Conservation (phyloP, 2,329 filamentous ascomycete genomes). For the Neopestalotiopsis rosae region DNA sequence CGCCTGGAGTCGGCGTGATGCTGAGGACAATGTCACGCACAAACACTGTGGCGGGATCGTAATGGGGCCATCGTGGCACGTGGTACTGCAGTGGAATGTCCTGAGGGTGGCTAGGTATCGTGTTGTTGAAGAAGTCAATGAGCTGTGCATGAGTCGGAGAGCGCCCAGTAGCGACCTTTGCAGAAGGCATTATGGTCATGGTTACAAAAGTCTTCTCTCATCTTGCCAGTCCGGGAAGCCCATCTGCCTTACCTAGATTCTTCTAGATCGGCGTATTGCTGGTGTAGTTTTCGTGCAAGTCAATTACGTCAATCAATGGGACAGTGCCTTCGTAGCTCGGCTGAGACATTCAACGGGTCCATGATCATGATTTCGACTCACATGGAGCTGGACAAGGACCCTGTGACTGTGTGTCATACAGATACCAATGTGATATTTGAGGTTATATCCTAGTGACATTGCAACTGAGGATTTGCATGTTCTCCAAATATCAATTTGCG, state of each 20-base stretch:
- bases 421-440: neutral
- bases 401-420: neutral
- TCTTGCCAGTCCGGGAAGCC: neutral
- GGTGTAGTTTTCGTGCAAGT: neutral
- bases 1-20: constrained; percentile 25
- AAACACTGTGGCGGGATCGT: neutral
- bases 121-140: constrained; percentile 10
- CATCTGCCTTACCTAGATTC: neutral
- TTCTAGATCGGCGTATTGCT: neutral
- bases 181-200: neutral
- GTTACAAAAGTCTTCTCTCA: neutral
- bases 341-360: neutral
- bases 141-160: constrained; percentile 7
- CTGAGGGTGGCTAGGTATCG: constrained; percentile 2
- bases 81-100: constrained; percentile 22
- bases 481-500: neutral
- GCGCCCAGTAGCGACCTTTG: neutral
- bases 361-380: neutral
- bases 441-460: neutral
- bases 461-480: neutral
- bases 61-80: constrained; percentile 18
- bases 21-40: constrained; percentile 22
- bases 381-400: neutral
- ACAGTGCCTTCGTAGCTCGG: neutral
- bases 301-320: neutral